phyloP scores from a whole-genome alignment of 169 alveolate genomes.

The Eimeria necatrix region DNA sequence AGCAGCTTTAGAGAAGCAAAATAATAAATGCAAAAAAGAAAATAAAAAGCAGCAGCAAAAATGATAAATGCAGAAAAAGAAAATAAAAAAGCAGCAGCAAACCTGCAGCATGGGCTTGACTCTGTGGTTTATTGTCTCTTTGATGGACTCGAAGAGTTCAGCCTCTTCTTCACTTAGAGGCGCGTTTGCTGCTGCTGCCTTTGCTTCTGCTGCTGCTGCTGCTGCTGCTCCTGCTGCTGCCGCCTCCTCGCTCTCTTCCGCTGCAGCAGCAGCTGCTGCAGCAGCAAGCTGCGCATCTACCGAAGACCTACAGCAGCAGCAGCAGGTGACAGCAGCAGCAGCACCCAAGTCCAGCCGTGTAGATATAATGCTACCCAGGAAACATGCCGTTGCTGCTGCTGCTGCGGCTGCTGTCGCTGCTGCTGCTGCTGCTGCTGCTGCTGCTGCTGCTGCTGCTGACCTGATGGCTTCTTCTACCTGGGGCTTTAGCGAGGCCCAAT shows the following conservation, averaged over 20 bases:
- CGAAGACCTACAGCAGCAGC: neutral
- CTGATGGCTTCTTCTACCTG: neutral
- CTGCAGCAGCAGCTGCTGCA: slow-evolving; percentile 16
- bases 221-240: slow-evolving; percentile 32
- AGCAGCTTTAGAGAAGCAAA: too few relatives aligned
- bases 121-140: neutral
- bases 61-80: too few relatives aligned
- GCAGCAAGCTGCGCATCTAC: neutral
- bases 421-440: slow-evolving; percentile 1
- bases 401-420: neutral
- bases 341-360: neutral
- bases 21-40: too few relatives aligned
- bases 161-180: neutral
- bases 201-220: neutral
- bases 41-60: too few relatives aligned
- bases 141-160: slow-evolving; percentile 36
- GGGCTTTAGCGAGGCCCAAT: neutral
- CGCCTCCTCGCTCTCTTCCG: neutral
- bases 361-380: neutral
- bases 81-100: too few relatives aligned
- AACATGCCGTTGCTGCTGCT: neutral
- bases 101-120: slow-evolving; percentile 69
- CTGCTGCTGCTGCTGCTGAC: slow-evolving; percentile 10
- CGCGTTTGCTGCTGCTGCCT: neutral
- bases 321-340: neutral